Evolutionary conservation across 2,329 filamentous ascomycete species (phyloP), one percentile per base, ranked within the genome.

Genomic region (Fusarium sp.): DNA sequence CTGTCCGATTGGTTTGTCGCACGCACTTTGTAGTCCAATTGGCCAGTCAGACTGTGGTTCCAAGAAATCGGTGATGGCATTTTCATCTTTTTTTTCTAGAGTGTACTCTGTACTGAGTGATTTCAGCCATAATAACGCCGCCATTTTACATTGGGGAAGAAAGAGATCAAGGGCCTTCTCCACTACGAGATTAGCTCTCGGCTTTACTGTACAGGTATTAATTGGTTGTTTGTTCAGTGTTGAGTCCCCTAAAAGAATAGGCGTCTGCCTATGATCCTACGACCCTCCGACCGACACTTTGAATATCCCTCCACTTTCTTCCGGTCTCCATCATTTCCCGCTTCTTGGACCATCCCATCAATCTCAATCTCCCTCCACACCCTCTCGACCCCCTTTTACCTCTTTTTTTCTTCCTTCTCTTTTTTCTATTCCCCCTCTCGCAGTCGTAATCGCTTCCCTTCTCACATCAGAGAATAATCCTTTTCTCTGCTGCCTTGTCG

Each of bases 291-390:
- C 68, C 72, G 60, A 68, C 72, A 61, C n/a, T 73, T 73, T 68
- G 61, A 58, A 60, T 62, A 58, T 73, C 61, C 63, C 70, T 73
- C 71, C 71, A 74, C 71, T 72, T 73, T 60, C 36, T 74, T 61
- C 66, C 67, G 50, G 68, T 61, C 72, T 53, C 69, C 62, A 75
- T 73, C 72, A 64, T 71, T 73, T 74, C 68, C 61, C 65, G 56
- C 65, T 42, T 70, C 55, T 63, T 55, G 36, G 30, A 20, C 31
- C 22, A 62, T 62, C 60, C 60, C 45, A 65, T 54, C 58, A 54
- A 65, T 41, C 64, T 67, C 59, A 68, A 59, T 73, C 55, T 72
- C 65, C 68, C 64, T 73, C 72, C 65, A 72, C 71, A 61, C 61
- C 71, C 61, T 73, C 67, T 56, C 28, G 59, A 59, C 62, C 71